Evolutionary conservation across 768 basidiomycete species (phyloP).

Genomic region (Lyophyllum atratum): DNA sequence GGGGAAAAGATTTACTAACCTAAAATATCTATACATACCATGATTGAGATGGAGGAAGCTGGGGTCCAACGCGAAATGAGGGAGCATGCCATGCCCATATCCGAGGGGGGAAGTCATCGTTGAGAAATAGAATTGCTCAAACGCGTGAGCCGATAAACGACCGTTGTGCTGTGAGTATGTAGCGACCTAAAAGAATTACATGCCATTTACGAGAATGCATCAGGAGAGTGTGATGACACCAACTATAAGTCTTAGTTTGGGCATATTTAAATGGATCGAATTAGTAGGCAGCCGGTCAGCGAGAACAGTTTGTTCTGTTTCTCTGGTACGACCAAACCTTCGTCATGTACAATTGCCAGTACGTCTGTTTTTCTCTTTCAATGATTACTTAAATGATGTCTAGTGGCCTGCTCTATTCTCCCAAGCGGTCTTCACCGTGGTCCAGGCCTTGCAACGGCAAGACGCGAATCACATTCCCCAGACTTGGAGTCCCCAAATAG

Average conservation of each 20-base stretch:
- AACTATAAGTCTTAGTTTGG: no score
- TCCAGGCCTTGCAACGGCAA: constrained; percentile 15
- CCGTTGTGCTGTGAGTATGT: no score
- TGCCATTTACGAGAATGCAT: no score
- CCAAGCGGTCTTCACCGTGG: constrained; percentile 3
- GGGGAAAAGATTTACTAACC: not conserved
- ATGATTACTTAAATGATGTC: not conserved
- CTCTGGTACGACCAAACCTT: constrained; percentile 22
- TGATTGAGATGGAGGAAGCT: constrained; percentile 5
- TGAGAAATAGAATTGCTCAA: no score
- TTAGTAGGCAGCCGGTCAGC: constrained; percentile 10
- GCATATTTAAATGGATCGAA: no score
- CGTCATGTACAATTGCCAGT: constrained; percentile 21
- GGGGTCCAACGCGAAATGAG: not conserved
- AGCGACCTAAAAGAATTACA: no score
- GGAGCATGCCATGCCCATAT: not conserved
- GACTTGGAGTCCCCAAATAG: constrained; percentile 1
- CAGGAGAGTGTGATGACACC: no score
- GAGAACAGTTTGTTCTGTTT: constrained; percentile 22
- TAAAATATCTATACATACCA: not conserved
- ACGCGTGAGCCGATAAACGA: no score
- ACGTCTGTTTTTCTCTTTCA: constrained; percentile 8
- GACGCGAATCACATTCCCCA: not conserved
- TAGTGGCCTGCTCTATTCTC: not conserved
- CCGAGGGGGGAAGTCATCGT: no score